These are phyloP conservation scores for Pezicula neosporulosa DNA, from an alignment of 2,329 filamentous ascomycete genomes.

Conservation along the genomic window DNA sequence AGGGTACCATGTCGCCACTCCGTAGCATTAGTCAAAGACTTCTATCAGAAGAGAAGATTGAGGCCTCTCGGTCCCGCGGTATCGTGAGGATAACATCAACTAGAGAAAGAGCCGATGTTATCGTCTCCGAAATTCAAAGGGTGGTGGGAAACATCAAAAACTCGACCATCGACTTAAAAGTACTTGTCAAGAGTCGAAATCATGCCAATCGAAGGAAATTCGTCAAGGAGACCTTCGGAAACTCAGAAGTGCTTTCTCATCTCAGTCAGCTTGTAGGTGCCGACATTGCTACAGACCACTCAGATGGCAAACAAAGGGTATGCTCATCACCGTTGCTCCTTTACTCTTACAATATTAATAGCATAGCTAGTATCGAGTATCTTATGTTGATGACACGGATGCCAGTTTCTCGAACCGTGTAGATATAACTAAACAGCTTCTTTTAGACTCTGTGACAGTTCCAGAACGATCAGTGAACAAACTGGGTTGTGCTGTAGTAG, in stretches of 20 bases:
- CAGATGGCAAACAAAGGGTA: no score
- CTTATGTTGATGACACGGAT: no score
- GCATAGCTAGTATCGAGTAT: no score
- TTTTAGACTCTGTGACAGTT: not conserved
- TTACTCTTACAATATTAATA: no score
- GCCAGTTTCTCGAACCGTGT: no score
- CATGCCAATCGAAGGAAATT: not conserved
- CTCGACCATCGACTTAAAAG: constrained; percentile 10
- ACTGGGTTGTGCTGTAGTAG: constrained; percentile 11
- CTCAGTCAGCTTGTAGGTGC: no score
- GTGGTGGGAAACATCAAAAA: constrained; percentile 15
- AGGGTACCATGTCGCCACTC: constrained; percentile 16
- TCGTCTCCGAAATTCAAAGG: constrained; percentile 18
- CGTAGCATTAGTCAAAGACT: constrained; percentile 17
- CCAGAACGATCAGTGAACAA: constrained; percentile 10
- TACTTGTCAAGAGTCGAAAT: constrained; percentile 9
- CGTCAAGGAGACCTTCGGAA: constrained; percentile 1
- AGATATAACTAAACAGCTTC: not conserved
- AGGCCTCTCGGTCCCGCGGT: constrained; percentile 19
- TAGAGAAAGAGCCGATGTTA: constrained; percentile 15
- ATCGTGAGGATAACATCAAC: constrained; percentile 24
- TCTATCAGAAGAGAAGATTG: constrained; percentile 21
- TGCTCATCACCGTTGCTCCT: no score
- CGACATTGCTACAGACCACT: no score
- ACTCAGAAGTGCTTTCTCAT: no score